A percentile compares a stretch with the other conserved stretches of the same genome.
Evolutionary conservation across 1,139 yeast genomes (phyloP).

Genomic region (Nakaseomyces glabratus): DNA sequence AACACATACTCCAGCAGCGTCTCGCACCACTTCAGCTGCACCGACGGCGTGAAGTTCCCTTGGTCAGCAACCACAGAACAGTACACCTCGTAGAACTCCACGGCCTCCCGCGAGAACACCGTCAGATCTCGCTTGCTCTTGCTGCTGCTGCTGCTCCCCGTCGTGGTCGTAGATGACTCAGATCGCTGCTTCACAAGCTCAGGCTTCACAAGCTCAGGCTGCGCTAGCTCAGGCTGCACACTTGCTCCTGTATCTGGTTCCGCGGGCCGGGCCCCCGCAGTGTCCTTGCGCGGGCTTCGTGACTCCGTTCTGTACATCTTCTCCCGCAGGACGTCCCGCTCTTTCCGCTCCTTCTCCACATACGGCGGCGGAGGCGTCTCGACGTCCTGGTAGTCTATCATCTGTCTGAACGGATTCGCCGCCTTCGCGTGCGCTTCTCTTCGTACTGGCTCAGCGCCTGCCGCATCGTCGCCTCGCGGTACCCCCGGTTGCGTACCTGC

Average conservation of each 20-base stretch:
- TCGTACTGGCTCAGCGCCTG: not conserved
- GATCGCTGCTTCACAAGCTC: no score
- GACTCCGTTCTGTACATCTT: constrained; percentile 16
- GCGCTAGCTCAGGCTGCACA: no score
- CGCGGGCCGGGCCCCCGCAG: not conserved
- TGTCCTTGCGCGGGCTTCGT: not conserved
- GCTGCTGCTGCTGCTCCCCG: not conserved
- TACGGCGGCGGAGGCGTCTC: constrained; percentile 14
- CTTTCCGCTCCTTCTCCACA: constrained; percentile 13
- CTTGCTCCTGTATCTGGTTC: not conserved
- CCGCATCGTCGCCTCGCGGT: not conserved
- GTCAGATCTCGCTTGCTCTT: constrained; percentile 12
- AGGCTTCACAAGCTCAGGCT: no score
- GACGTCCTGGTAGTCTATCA: not conserved
- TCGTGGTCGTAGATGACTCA: not conserved
- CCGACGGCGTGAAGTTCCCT: constrained; percentile 32
- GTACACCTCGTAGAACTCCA: constrained; percentile 15
- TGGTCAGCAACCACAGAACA: constrained; percentile 2
- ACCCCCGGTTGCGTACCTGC: constrained; percentile 6
- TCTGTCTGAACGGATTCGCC: constrained; percentile 4
- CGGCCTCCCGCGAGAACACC: constrained; percentile 17
- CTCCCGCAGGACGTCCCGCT: constrained; percentile 14
- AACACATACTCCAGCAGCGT: constrained; percentile 39
- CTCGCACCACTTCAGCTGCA: constrained; percentile 47
- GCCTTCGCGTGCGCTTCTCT: not conserved